Conservation (phyloP, 2,329 filamentous ascomycete species). For the Fulvia fulva region DNA sequence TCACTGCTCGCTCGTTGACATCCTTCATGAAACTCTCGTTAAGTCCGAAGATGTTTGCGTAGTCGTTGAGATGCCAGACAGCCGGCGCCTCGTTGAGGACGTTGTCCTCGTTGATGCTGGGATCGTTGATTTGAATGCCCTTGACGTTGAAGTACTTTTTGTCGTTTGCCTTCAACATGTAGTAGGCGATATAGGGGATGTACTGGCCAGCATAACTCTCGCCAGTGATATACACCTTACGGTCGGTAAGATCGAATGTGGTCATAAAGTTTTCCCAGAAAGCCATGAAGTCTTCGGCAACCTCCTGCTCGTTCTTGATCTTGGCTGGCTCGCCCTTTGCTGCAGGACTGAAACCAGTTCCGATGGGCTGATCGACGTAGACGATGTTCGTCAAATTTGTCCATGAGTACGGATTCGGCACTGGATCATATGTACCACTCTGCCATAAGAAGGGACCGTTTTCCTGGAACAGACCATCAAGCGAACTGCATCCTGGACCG, state of each 20-base stretch:
- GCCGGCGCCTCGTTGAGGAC: background rate
- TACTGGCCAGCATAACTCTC: slow-evolving; percentile 19
- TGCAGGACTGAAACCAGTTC: slow-evolving; percentile 38
- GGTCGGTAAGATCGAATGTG: slow-evolving; percentile 46
- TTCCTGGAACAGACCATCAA: slow-evolving; percentile 19
- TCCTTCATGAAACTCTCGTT: slow-evolving; percentile 41
- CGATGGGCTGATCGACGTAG: slow-evolving; percentile 57
- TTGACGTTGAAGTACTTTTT: slow-evolving; percentile 31
- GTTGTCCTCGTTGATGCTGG: slow-evolving; percentile 45
- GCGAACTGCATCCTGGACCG: background rate
- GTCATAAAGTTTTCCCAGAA: slow-evolving; percentile 51
- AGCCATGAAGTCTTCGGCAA: slow-evolving; percentile 39
- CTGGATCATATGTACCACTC: slow-evolving; percentile 36
- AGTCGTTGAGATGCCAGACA: slow-evolving; percentile 2
- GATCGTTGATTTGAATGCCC: slow-evolving; percentile 34
- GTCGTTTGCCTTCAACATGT: slow-evolving; percentile 27
- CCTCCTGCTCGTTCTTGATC: slow-evolving; percentile 37
- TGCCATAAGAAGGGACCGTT: slow-evolving; percentile 39
- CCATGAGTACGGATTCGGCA: slow-evolving; percentile 44
- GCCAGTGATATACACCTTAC: slow-evolving; percentile 42
- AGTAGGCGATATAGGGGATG: slow-evolving; percentile 31
- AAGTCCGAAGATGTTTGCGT: slow-evolving; percentile 35
- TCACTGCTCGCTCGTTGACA: slow-evolving; percentile 32
- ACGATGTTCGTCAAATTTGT: slow-evolving; percentile 69
- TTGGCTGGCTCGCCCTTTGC: slow-evolving; percentile 32